Base-by-base conservation (phyloP, 2,329 filamentous ascomycete genomes). In the Diplodia sapinea region DNA sequence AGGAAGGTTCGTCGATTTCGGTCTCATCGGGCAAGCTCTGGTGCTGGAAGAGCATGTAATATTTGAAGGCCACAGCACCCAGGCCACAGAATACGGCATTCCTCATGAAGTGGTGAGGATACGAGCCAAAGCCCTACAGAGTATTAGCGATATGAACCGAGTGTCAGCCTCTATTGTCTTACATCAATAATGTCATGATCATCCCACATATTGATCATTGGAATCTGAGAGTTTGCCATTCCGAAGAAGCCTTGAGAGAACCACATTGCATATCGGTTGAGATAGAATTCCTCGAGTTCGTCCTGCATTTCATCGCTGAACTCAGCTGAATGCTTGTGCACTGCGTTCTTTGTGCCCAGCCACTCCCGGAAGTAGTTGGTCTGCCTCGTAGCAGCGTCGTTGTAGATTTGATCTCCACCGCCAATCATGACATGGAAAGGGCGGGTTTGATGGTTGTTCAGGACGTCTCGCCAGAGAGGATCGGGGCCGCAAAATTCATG, bases 401-500 rank as follows among this genome's bases (percentile, higher is more conserved):
- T 98, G 81, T 97, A 99, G 70, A 99, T 91, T 79, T 99, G 95
- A 75, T 98, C 94, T 67, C 95, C 95, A 57, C 95, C 96, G 43
- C 95, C 96, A 71, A 99, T 86, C 95, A 99, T 99, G 66, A 97
- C 93, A 78, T 99, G 96, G 82, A 98, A 99, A 2, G 95, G 95
- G 64, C 89, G 88, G 51, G 89, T 91, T 78, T 97, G 94, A 76
- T 99, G 95, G 84, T 80, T 92, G 77, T 97, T 97, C 70, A 98
- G 83, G 6, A 98, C 93, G 77, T 99, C 95, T 66, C 94, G 90
- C 95, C 96, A 99, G 80, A 99, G 85, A 1, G 95, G 95, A 79
- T 99, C 95, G 0, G 96, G 95, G 0, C 95, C 95, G 74, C 90
- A 95, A 76, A 97, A 90, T 55, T 89, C 85, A 75, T 96, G 86